Base-by-base conservation (phyloP, 2,329 filamentous ascomycete species). In the Trichoderma koningiopsis region DNA sequence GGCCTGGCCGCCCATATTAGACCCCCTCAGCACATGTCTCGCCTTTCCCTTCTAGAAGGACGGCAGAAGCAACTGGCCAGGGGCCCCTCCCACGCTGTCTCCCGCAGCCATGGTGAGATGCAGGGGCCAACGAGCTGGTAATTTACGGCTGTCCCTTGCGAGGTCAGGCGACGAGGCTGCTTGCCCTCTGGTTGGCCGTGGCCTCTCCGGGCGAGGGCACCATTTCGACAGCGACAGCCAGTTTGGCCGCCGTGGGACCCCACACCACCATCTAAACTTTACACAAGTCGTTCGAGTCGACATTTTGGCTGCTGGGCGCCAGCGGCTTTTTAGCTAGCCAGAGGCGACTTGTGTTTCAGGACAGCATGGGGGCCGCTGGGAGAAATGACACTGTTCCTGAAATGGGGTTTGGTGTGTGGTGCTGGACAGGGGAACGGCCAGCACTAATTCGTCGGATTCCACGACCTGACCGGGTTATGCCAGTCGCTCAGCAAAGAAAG, bases 331-430 rank as follows among this genome's bases (percentile, higher is more conserved):
- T 31, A 61, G 16, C 63, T 68, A 68, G 65, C 65, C 61, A 65
- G 64, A 68, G 52, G 65, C 65, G 59, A 63, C 65, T 63, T 61
- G 71, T 72, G 75, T 77, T 77, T 76, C 75, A 76, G 74, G 72
- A 75, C 72, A 71, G 71, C 72, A 66, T 72, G 70, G 72, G 72
- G 71, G 58, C 73, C 70, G 72, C 72, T 73, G 73, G 73, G 72
- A 73, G 72, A 72, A 75, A 73, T 74, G 74, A 73, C 71, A 69
- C 73, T 68, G 75, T 76, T 75, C 74, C 74, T 76, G 75, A 76
- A 76, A 76, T 75, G 73, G 71, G 69, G 61, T 68, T 68, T 59
- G 62, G 68, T 70, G 69, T 35, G 65, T 59, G 35, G 40, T 64
- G 49, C 63, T 67, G 57, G 69, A 70, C 69, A 69, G 65, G 69